These are phyloP conservation scores for Iris macrosiphon DNA, from an alignment of 106 monocot species.

Conservation along the genomic window DNA sequence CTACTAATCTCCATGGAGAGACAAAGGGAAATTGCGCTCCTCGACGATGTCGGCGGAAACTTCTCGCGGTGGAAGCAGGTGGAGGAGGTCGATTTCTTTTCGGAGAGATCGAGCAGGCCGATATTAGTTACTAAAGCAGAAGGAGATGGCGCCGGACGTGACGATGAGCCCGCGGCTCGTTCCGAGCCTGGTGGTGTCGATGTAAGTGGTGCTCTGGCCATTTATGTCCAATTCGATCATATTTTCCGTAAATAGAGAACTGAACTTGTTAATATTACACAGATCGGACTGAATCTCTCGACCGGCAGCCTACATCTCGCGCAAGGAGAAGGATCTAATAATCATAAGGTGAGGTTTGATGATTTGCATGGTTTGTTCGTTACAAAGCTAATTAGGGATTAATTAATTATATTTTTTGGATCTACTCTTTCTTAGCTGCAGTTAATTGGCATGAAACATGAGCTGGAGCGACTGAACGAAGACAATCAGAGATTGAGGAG, in stretches of 20 bases:
- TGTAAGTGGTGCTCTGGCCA: conserved; percentile 1
- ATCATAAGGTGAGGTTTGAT: conserved; percentile 7
- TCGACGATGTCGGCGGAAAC: not conserved
- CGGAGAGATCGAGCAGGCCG: conserved; percentile 2
- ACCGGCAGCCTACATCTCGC: not conserved
- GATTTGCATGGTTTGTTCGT: too few species aligned
- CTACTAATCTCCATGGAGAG: conserved; percentile 6
- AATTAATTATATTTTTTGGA: not conserved
- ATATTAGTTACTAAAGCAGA: too few species aligned
- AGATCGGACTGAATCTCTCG: conserved; percentile 23
- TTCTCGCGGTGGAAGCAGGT: not conserved
- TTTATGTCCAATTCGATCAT: not conserved
- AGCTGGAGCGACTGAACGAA: conserved; percentile 17
- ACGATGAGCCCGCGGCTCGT: not conserved
- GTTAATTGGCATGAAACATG: conserved; percentile 15
- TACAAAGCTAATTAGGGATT: too few species aligned
- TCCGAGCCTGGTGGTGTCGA: too few species aligned
- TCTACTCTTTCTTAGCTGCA: not conserved
- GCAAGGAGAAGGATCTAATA: not conserved
- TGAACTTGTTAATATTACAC: not conserved
- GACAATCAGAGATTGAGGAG: conserved; percentile 36
- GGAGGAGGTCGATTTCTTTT: conserved; percentile 42
- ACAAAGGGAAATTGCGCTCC: conserved; percentile 4
- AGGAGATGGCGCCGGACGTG: not conserved
- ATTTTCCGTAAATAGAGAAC: not conserved